Base-by-base conservation (phyloP, 768 basidiomycete genomes). In the Lyophyllum decastes region DNA sequence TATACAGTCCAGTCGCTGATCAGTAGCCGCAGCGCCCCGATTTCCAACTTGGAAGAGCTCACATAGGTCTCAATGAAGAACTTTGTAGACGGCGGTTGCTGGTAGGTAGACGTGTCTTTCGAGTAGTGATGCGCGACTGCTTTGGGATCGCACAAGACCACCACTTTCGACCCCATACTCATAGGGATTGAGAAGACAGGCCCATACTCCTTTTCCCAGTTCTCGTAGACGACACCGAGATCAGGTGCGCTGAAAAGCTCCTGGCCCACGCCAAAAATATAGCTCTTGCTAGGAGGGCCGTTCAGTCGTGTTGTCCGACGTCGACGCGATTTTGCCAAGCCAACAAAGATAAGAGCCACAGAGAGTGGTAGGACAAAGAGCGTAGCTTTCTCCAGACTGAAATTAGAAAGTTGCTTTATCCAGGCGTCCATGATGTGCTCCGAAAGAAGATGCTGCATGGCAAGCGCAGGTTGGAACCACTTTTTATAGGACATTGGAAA, bases 41-140 rank as follows among this genome's bases (percentile, higher is more conserved):
- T 16, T 35, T 19, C 33, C 30, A 30, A 30, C 5, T 30, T 10
- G 30, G 30, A 4, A 30, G n/a, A 9, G 22, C 66, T 27, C 48
- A 68, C 69, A 50, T 72, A 47, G 49, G 61, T 66, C 38, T 68
- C 68, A n/a, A 71, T 61, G 24, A 72, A 53, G 24, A 57, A 48
- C 30, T 63, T 73, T 8, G 68, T 59, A 25, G 69, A 63, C 2
- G 64, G 61, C 9, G 64, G 58, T 64, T 10, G 62, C 16, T 47
- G 43, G 55, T 63, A 61, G 57, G 19, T 61, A 27, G 40, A 66
- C 35, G n/a, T 61, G 52, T 41, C 62, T 53, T 45, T 64, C 56
- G 45, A 61, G 54, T 64, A 70, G 43, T 60, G 66, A 55, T 68
- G 69, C 5, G 44, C 38, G 26, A 68, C 43, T 6, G 69, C 69